These are phyloP conservation scores for Dioscorea zingiberensis DNA, from an alignment of 106 monocot genomes.

Conservation along the genomic window DNA sequence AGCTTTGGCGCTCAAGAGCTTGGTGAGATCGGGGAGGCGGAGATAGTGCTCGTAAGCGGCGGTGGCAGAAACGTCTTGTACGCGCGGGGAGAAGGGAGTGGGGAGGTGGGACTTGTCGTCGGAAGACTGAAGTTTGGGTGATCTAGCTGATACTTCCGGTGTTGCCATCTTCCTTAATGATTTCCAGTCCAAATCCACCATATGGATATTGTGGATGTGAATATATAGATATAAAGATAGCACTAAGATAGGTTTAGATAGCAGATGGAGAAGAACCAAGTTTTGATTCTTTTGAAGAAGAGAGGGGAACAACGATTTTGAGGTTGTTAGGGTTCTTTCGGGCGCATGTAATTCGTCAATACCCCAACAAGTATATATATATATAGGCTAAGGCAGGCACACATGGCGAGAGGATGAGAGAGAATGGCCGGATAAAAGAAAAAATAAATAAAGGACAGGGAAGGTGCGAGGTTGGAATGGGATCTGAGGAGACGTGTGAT, in stretches of 20 bases:
- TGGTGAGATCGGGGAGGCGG: conserved; percentile 49
- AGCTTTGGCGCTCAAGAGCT: conserved; percentile 30
- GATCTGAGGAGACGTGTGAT: background rate
- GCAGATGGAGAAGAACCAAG: background rate
- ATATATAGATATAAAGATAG: background rate
- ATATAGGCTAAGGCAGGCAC: too few species aligned
- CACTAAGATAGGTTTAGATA: too few species aligned
- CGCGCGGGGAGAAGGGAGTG: background rate
- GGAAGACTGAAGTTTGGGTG: background rate
- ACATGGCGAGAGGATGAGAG: background rate
- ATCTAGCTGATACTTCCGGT: conserved; percentile 4
- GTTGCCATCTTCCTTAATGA: conserved; percentile 10
- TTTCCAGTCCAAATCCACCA: background rate
- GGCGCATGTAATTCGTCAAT: too few species aligned
- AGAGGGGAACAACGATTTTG: too few species aligned
- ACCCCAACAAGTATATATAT: too few species aligned
- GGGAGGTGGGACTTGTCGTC: background rate
- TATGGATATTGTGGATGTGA: background rate
- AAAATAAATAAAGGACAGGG: background rate
- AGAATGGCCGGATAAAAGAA: too few species aligned
- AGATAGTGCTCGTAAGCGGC: conserved; percentile 68
- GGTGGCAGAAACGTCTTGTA: conserved; percentile 19
- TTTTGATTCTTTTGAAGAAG: too few species aligned
- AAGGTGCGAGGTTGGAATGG: background rate
- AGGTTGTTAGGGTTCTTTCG: too few species aligned